Evolutionary conservation across 805 yeast genomes (phyloP), one percentile per base, ranked within the genome.

Genomic region (Lipomyces lipofer): DNA sequence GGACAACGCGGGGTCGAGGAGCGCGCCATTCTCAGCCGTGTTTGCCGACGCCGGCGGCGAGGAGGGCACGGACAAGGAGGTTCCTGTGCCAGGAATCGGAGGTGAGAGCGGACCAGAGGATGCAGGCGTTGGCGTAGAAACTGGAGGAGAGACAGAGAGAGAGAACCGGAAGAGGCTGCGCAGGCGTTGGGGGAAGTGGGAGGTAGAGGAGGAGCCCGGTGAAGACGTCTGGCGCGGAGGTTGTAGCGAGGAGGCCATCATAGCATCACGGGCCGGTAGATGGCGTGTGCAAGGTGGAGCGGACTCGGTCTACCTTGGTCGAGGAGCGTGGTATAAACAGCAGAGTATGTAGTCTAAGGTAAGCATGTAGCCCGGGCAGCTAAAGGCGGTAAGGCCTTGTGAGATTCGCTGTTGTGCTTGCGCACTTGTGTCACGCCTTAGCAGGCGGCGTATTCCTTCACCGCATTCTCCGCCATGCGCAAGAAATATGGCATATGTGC

Each of bases 101-200:
- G 40, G 25, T 15, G 40, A 19, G 22, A 25, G 15, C 22, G 32
- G 45, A 2, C 19, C 29, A 33, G 40, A 36, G 25, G 25, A 36
- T 17, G 19, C 25, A 17, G 25, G 19, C 12, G 40, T 19, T 13
- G 40, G 13, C 12, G 40, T 19, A n/a, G 40, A 19, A 36, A 13
- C 40, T n/a, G 40, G 40, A 15, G 40, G 22, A 36, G 19, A 19
- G 40, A 36, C 40, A 13, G 43, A 39, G 24, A 43, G 39, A n/a
- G 63, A 58, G 59, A 69, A 68, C 52, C 64, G 63, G 56, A 69
- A 69, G 50, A 69, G 60, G 51, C 55, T 66, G 48, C 66, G 65
- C 38, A 69, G 62, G 45, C 65, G 61, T 59, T 61, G 67, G n/a
- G 71, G 70, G 45, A 67, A 59, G 49, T 62, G 64, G 15, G 64